These are phyloP conservation scores for Ophiostoma tasmaniense DNA, from an alignment of 2,329 filamentous ascomycete species.

Conservation along the genomic window DNA sequence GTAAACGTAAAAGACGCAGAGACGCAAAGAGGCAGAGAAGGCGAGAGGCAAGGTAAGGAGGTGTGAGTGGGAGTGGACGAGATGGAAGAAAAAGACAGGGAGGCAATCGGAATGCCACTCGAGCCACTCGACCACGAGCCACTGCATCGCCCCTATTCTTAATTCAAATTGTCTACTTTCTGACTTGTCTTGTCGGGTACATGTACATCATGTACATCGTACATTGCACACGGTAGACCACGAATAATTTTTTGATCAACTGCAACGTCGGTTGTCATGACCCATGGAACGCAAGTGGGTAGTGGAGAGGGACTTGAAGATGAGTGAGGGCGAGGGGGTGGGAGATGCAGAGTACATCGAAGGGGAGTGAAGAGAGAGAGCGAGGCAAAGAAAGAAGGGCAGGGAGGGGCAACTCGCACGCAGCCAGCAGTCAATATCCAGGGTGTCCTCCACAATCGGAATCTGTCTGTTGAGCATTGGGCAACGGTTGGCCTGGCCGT, in stretches of 20 bases:
- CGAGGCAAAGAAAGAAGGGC: background rate
- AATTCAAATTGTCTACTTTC: background rate
- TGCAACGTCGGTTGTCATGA: constrained; percentile 1
- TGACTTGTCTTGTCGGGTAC: background rate
- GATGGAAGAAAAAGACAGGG: background rate
- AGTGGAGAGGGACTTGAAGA: background rate
- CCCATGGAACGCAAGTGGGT: background rate
- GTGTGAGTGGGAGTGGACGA: background rate
- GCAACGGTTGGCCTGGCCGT: background rate
- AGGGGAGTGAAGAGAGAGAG: background rate
- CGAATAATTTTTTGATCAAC: background rate
- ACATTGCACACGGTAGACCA: background rate
- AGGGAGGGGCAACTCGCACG: background rate
- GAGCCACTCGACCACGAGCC: background rate
- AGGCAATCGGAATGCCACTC: background rate
- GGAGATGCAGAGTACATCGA: background rate
- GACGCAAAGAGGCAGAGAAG: background rate
- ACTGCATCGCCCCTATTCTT: background rate
- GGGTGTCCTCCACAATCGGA: background rate
- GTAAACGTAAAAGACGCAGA: background rate
- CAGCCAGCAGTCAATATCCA: background rate
- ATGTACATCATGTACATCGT: background rate
- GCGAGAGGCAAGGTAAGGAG: background rate
- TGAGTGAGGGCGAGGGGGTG: background rate
- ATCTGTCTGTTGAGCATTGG: background rate